Conservation (phyloP, 2,329 filamentous ascomycete species). For the Colletotrichum gloeosporioides region DNA sequence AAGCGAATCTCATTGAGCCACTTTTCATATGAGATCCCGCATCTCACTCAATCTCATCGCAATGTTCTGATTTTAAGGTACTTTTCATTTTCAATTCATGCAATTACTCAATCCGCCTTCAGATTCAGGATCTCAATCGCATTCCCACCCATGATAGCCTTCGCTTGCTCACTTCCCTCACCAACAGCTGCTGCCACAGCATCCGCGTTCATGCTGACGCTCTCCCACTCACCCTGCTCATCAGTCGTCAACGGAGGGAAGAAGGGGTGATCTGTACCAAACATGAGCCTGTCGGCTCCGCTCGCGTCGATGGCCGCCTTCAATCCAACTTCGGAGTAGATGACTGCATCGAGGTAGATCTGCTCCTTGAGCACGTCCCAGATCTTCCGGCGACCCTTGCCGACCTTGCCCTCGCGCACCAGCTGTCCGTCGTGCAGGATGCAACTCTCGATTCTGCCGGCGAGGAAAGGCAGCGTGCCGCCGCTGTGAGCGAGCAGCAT, state of each 20-base stretch:
- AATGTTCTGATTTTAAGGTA: not conserved
- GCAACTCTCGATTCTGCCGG: constrained; percentile 87
- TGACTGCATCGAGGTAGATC: constrained; percentile 86
- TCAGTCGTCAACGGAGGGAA: constrained; percentile 75
- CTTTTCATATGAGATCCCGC: not conserved
- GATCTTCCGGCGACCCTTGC: constrained; percentile 51
- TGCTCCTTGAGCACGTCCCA: constrained; percentile 71
- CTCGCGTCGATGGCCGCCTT: constrained; percentile 70
- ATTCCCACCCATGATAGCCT: constrained; percentile 65
- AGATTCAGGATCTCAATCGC: constrained; percentile 55
- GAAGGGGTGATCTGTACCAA: constrained; percentile 85
- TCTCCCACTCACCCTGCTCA: constrained; percentile 71
- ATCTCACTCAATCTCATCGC: not conserved
- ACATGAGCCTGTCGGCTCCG: constrained; percentile 75
- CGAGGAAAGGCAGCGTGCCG: constrained; percentile 86
- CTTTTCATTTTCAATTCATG: not conserved
- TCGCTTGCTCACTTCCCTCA: constrained; percentile 47
- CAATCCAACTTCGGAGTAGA: constrained; percentile 78
- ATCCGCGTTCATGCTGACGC: constrained; percentile 59
- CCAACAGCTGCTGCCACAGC: constrained; percentile 61
- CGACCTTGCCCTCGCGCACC: constrained; percentile 63
- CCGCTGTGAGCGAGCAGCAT: constrained; percentile 88
- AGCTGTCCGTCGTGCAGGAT: constrained; percentile 83
- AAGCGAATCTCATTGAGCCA: not conserved
- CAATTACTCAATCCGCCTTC: not conserved